Percentiles rank a stretch among this genome's conserved stretches.
Conservation (phyloP, 345 rosid species). For the Citrus inodora region DNA sequence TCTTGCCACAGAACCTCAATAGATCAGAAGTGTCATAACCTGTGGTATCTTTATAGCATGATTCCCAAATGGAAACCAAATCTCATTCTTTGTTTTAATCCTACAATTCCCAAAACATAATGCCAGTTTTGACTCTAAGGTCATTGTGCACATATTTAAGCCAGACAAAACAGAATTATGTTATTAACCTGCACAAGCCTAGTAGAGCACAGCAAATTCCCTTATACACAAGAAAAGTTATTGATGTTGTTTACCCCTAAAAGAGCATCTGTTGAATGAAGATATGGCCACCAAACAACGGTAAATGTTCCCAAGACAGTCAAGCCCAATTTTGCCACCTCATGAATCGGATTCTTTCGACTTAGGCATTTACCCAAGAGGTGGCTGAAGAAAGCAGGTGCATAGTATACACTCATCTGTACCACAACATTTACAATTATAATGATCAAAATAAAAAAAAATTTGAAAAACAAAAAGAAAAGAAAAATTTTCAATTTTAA, state of each 20-base stretch:
- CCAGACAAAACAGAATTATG: neutral
- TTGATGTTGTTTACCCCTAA: constrained; percentile 45
- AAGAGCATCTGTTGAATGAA: constrained; percentile 59
- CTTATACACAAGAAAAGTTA: neutral
- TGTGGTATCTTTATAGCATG: neutral
- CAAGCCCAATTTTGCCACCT: constrained; percentile 66
- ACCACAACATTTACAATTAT: neutral
- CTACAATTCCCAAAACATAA: neutral
- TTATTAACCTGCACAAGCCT: neutral
- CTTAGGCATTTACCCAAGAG: constrained; percentile 81
- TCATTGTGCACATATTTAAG: neutral
- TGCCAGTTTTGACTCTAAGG: neutral
- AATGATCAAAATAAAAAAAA: neutral
- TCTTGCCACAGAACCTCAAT: neutral
- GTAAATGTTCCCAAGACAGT: constrained; percentile 66
- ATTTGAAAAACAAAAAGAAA: neutral
- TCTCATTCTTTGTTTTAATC: neutral
- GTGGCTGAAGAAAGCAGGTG: constrained; percentile 88
- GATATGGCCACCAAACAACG: constrained; percentile 89
- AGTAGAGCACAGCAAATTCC: neutral
- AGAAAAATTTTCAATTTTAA: neutral
- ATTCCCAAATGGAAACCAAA: neutral
- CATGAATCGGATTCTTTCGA: constrained; percentile 53
- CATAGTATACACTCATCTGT: constrained; percentile 97
- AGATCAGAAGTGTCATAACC: neutral